These are phyloP conservation scores for Polyporus arcularius DNA, from an alignment of 768 basidiomycete genomes.

Conservation along the genomic window DNA sequence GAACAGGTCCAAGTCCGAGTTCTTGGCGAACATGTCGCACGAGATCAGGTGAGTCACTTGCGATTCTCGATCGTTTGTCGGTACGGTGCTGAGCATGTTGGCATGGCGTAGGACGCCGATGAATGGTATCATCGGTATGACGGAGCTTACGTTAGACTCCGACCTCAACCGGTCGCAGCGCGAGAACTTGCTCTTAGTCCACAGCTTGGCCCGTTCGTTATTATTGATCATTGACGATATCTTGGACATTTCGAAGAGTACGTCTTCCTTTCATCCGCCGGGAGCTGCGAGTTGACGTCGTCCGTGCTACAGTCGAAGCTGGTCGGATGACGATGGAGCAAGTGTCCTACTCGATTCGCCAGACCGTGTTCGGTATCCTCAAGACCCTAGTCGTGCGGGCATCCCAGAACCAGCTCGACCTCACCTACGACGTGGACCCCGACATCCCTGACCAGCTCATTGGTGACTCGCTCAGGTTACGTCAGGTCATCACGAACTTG, in stretches of 20 bases:
- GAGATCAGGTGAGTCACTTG: conserved; percentile 79
- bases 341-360: conserved; percentile 96
- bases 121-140: conserved; percentile 99
- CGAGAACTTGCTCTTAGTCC: conserved; percentile 94
- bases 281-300: not conserved
- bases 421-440: conserved; percentile 94
- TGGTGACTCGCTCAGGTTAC: conserved; percentile 91
- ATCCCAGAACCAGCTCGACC: conserved; percentile 92
- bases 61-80: not conserved
- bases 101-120: conserved; percentile 81
- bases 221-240: conserved; percentile 99
- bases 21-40: conserved; percentile 98
- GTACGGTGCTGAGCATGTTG: not conserved
- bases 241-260: conserved; percentile 99
- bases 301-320: conserved; percentile 74
- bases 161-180: conserved; percentile 93
- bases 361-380: conserved; percentile 95
- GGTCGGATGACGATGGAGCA: conserved; percentile 99
- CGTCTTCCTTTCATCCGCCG: conserved; percentile 32
- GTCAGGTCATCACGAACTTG: conserved; percentile 94
- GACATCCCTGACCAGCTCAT: conserved; percentile 97
- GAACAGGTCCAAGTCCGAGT: conserved; percentile 97
- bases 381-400: conserved; percentile 98
- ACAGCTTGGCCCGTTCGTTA: conserved; percentile 89
- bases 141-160: conserved; percentile 93